These are phyloP conservation scores for Lathyrus sativus DNA, from an alignment of 306 rosid genomes.

Conservation along the genomic window DNA sequence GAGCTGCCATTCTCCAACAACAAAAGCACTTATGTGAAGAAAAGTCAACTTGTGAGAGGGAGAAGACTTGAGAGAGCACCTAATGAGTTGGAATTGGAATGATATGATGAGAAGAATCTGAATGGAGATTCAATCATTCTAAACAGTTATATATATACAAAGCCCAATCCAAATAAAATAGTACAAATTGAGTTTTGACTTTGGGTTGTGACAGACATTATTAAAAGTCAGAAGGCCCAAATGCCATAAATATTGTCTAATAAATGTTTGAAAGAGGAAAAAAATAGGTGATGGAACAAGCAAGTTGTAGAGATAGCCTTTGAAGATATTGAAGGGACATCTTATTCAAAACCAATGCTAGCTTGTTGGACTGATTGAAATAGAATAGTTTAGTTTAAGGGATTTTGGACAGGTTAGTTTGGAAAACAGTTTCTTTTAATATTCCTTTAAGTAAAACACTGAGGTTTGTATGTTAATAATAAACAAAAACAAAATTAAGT, in stretches of 20 bases:
- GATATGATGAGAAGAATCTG: constrained; percentile 24
- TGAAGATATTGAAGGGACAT: constrained; percentile 34
- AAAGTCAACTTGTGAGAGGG: constrained; percentile 28
- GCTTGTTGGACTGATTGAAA: constrained; percentile 2
- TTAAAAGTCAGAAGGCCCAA: constrained; percentile 39
- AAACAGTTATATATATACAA: constrained; percentile 34
- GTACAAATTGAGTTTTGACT: constrained; percentile 26
- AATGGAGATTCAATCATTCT: constrained; percentile 30
- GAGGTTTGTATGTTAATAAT: background rate
- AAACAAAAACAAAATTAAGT: background rate
- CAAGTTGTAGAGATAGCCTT: constrained; percentile 35
- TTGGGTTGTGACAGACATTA: background rate
- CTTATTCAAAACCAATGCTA: background rate
- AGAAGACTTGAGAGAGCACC: constrained; percentile 1
- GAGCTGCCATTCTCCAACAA: constrained; percentile 57
- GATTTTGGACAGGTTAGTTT: constrained; percentile 1
- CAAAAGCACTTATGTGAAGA: constrained; percentile 7
- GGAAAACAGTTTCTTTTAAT: background rate
- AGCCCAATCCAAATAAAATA: constrained; percentile 1
- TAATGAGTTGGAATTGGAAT: constrained; percentile 1
- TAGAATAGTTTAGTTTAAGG: background rate
- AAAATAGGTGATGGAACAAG: background rate
- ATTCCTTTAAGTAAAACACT: background rate
- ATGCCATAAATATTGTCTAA: background rate
- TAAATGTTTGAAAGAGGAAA: background rate